A percentile compares a stretch with the other conserved stretches of the same genome.
phyloP scores from a whole-genome alignment of 2,329 filamentous ascomycete species.

The Blumeria hordei region DNA sequence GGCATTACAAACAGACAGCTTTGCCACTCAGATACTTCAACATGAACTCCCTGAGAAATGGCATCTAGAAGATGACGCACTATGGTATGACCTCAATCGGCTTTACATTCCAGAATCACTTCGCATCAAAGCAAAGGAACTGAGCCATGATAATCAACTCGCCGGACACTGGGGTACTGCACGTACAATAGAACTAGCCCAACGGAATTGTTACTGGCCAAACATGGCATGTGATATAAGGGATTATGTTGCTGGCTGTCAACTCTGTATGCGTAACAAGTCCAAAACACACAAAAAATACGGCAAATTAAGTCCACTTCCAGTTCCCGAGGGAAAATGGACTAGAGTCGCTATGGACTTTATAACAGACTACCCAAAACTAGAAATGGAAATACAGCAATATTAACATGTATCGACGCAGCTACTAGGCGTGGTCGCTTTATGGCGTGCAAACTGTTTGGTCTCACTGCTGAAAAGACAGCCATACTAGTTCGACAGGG shows the following conservation, averaged over 20 bases:
- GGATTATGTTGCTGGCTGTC: neutral
- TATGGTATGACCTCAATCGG: neutral
- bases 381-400: neutral
- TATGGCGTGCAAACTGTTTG: neutral
- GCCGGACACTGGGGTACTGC: neutral
- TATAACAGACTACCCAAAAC: neutral
- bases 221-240: neutral
- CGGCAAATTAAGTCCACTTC: neutral
- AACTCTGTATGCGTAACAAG: neutral
- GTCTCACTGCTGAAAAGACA: neutral
- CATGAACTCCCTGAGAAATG: neutral
- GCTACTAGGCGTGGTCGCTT: neutral
- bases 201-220: neutral
- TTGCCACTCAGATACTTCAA: neutral
- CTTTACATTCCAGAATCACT: neutral
- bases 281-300: neutral
- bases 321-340: neutral
- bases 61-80: neutral
- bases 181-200: neutral
- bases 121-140: constrained; percentile 1
- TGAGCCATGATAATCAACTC: neutral
- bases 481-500: neutral
- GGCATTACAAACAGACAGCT: neutral
- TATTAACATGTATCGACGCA: neutral
- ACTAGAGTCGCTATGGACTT: neutral